phyloP scores from a whole-genome alignment of 306 rosid genomes.

The Casuarina glauca region DNA sequence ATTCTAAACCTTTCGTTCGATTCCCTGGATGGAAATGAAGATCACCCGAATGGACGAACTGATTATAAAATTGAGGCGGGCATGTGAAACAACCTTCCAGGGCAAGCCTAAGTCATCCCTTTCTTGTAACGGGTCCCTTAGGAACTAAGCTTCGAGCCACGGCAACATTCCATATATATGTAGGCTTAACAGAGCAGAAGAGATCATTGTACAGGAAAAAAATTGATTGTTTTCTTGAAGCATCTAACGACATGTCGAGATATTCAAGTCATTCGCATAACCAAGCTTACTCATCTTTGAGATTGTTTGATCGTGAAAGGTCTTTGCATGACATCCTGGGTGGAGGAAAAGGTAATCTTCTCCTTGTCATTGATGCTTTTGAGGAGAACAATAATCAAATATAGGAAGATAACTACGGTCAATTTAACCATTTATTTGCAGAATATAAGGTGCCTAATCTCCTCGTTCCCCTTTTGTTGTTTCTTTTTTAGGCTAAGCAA shows the following conservation, averaged over 20 bases:
- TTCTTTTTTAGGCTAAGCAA: too few relatives aligned
- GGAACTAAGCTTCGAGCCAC: conserved; percentile 45
- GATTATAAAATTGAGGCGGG: neutral
- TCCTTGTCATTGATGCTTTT: neutral
- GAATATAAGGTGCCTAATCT: too few relatives aligned
- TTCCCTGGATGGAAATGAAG: neutral
- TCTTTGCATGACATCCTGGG: conserved; percentile 45
- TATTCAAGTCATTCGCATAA: neutral
- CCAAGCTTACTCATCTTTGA: neutral
- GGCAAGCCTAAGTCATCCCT: conserved; percentile 60
- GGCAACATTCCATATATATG: conserved; percentile 9
- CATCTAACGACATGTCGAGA: conserved; percentile 31
- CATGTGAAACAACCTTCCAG: conserved; percentile 48
- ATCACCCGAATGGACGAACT: neutral
- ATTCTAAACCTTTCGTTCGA: neutral
- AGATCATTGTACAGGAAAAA: conserved; percentile 14
- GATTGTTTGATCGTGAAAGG: conserved; percentile 34
- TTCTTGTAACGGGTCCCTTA: conserved; percentile 39
- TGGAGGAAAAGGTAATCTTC: conserved; percentile 48
- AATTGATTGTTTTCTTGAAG: neutral
- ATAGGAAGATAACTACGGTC: neutral
- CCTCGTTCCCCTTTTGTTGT: too few relatives aligned
- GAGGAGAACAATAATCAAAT: too few relatives aligned
- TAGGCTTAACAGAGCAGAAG: neutral
- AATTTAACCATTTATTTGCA: too few relatives aligned